Percentiles rank a stretch among this genome's conserved stretches.
These are phyloP conservation scores for Boletus tylopilopsis DNA, from an alignment of 768 basidiomycete genomes.

Conservation along the genomic window DNA sequence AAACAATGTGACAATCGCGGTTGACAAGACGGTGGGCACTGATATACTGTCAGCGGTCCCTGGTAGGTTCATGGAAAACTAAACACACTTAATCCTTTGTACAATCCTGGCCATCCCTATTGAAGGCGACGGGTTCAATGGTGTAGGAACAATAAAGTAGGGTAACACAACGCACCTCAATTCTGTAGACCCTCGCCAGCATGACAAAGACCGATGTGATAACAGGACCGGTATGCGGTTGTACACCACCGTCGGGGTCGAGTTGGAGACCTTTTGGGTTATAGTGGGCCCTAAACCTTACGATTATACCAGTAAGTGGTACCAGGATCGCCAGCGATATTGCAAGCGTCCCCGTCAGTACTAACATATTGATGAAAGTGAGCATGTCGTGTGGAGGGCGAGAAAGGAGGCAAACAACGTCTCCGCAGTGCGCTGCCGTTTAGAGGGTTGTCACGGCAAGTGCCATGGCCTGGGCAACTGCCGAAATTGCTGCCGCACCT, in stretches of 20 bases:
- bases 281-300: slow-evolving; percentile 80
- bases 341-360: slow-evolving; percentile 43
- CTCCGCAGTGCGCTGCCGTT: slow-evolving; percentile 7
- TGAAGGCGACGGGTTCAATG: background rate
- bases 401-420: background rate
- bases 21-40: slow-evolving; percentile 51
- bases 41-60: slow-evolving; percentile 38
- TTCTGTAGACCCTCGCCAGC: slow-evolving; percentile 61
- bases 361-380: slow-evolving; percentile 35
- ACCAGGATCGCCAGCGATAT: slow-evolving; percentile 57
- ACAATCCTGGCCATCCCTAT: slow-evolving; percentile 68
- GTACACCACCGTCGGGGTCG: slow-evolving; percentile 71
- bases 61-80: background rate
- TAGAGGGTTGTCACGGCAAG: slow-evolving; percentile 25
- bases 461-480: slow-evolving; percentile 22
- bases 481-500: slow-evolving; percentile 17
- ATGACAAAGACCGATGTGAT: slow-evolving; percentile 73
- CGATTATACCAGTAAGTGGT: slow-evolving; percentile 63
- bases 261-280: slow-evolving; percentile 82
- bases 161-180: slow-evolving; percentile 53
- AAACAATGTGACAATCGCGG: slow-evolving; percentile 53
- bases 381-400: slow-evolving; percentile 25
- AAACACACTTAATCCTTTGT: slow-evolving; percentile 69
- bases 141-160: background rate
- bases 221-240: slow-evolving; percentile 75